Conservation (phyloP, 179 eudicot genomes). For the Silene vulgaris region DNA sequence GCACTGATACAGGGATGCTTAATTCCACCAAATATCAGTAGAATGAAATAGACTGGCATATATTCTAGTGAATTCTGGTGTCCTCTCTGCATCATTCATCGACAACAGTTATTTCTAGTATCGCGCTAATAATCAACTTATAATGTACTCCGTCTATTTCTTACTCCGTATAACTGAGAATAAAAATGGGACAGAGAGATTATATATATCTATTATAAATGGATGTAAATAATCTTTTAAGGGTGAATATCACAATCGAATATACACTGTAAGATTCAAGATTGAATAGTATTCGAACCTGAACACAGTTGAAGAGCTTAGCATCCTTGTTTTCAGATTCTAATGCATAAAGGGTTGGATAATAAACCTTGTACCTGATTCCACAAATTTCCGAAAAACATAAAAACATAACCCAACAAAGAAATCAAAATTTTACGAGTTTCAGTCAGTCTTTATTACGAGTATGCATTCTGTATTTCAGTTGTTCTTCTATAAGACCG, state of each 20-base stretch:
- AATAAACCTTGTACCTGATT: slow-evolving; percentile 66
- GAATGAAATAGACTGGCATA: slow-evolving; percentile 70
- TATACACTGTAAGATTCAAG: too few species aligned
- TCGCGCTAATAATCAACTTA: background rate
- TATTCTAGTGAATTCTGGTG: slow-evolving; percentile 89
- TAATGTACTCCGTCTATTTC: background rate
- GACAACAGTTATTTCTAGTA: slow-evolving; percentile 2
- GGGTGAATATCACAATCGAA: too few species aligned
- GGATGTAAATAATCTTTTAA: too few species aligned
- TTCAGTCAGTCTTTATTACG: too few species aligned
- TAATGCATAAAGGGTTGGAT: slow-evolving; percentile 66
- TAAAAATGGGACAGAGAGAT: too few species aligned
- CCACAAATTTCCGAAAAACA: slow-evolving; percentile 8
- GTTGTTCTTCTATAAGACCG: too few species aligned
- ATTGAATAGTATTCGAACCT: slow-evolving; percentile 37
- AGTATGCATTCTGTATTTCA: too few species aligned
- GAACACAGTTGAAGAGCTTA: slow-evolving; percentile 88
- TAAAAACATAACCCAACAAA: background rate
- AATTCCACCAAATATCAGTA: slow-evolving; percentile 72
- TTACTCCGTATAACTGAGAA: too few species aligned
- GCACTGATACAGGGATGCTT: slow-evolving; percentile 58
- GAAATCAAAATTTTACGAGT: too few species aligned
- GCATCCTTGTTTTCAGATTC: slow-evolving; percentile 93
- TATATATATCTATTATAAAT: too few species aligned
- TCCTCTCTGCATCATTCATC: slow-evolving; percentile 74